Percentiles rank a stretch among this genome's conserved stretches.
These are phyloP conservation scores for Ophiocordyceps robertsii DNA, from an alignment of 2,329 filamentous ascomycete genomes.

Conservation along the genomic window DNA sequence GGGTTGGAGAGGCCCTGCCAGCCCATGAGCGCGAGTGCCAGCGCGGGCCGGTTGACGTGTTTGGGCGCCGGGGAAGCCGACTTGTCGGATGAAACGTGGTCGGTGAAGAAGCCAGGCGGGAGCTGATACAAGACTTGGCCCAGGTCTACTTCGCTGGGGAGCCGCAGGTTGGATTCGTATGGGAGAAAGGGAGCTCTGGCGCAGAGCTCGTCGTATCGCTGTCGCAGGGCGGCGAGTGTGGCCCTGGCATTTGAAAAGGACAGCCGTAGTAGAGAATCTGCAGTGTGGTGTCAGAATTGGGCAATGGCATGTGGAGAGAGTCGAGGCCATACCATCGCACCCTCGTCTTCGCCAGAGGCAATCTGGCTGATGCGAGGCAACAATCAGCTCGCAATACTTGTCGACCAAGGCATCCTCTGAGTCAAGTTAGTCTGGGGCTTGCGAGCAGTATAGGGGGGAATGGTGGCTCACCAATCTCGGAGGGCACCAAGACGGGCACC, in stretches of 20 bases:
- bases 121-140: conserved; percentile 36
- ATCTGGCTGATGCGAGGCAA: conserved; percentile 61
- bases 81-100: conserved; percentile 19
- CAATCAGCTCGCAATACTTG: conserved; percentile 60
- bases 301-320: too few species aligned
- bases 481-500: conserved; percentile 37
- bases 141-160: conserved; percentile 38
- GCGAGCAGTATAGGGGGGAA: background rate
- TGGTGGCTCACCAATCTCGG: conserved; percentile 37
- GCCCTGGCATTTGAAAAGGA: conserved; percentile 47
- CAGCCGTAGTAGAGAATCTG: conserved; percentile 46
- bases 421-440: conserved; percentile 7
- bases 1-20: conserved; percentile 55
- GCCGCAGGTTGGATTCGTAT: conserved; percentile 46
- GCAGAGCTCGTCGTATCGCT: conserved; percentile 52
- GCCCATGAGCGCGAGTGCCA: conserved; percentile 58
- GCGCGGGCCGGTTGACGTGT: conserved; percentile 44
- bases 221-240: conserved; percentile 43
- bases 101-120: conserved; percentile 39
- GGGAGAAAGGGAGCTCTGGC: conserved; percentile 41
- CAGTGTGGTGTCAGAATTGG: background rate
- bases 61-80: conserved; percentile 11
- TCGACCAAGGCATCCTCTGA: conserved; percentile 55
- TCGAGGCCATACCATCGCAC: conserved; percentile 55
- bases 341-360: conserved; percentile 80